Evolutionary conservation across 371 early-diverging fungal genomes (phyloP).

Genomic region (Mucor velutinosus): DNA sequence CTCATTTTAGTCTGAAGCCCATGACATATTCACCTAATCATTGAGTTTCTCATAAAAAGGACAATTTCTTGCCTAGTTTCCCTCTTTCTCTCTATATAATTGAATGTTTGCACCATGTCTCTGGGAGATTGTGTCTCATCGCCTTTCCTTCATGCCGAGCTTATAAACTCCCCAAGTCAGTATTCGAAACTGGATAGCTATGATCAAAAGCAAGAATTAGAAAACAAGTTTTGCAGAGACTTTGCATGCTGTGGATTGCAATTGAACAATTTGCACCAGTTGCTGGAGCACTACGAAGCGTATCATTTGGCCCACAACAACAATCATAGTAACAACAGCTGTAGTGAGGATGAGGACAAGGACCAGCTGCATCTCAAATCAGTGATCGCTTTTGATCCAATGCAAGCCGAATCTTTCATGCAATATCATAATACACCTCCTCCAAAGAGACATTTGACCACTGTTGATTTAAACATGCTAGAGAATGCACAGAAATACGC

Average conservation of each 20-base stretch:
- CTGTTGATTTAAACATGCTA: slow-evolving; percentile 12
- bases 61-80: neutral
- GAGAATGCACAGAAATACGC: slow-evolving; percentile 30
- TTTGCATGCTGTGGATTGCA: slow-evolving; percentile 86
- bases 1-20: neutral
- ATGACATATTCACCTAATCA: neutral
- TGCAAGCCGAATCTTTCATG: neutral
- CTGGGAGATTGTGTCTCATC: slow-evolving; percentile 16
- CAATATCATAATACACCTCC: neutral
- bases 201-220: slow-evolving; percentile 67
- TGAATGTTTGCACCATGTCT: neutral
- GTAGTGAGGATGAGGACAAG: slow-evolving; percentile 31
- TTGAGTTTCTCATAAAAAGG: neutral
- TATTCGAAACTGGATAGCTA: slow-evolving; percentile 20
- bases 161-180: slow-evolving; percentile 6
- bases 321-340: slow-evolving; percentile 42
- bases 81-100: neutral
- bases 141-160: slow-evolving; percentile 12
- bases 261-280: slow-evolving; percentile 82
- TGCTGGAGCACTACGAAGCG: slow-evolving; percentile 92
- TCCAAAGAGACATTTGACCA: slow-evolving; percentile 6
- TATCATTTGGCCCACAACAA: slow-evolving; percentile 71
- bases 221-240: slow-evolving; percentile 86
- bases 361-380: slow-evolving; percentile 8
- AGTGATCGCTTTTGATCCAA: neutral